Percentiles rank a stretch among this genome's conserved stretches.
Evolutionary conservation across 441 rosid species (phyloP).

Genomic region (Pelargonium cotyledonis): DNA sequence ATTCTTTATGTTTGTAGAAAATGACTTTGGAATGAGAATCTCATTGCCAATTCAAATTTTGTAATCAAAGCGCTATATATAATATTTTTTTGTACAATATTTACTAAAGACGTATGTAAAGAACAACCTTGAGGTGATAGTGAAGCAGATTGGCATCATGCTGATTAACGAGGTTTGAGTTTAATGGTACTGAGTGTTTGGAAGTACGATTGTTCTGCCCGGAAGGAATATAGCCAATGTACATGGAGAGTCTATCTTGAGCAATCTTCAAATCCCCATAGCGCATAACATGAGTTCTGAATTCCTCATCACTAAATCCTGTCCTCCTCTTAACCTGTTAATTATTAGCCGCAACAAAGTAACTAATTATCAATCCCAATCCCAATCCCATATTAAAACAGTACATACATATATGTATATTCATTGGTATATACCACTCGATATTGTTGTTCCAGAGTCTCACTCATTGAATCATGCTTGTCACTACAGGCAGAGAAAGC

Average conservation of each 20-base stretch:
- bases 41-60: too few species aligned
- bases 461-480: too few species aligned
- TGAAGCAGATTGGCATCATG: slow-evolving; percentile 42
- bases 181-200: not conserved
- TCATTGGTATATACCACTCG: too few species aligned
- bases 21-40: too few species aligned
- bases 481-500: too few species aligned
- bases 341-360: too few species aligned
- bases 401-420: too few species aligned
- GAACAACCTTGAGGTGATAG: slow-evolving; percentile 37
- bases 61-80: too few species aligned
- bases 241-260: slow-evolving; percentile 28
- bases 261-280: slow-evolving; percentile 38
- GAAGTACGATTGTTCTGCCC: slow-evolving; percentile 11
- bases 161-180: slow-evolving; percentile 24
- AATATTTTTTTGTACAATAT: not conserved
- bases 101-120: not conserved
- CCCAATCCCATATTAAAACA: too few species aligned
- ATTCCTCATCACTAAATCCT: slow-evolving; percentile 11
- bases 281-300: slow-evolving; percentile 42
- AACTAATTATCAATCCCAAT: too few species aligned
- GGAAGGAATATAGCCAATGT: slow-evolving; percentile 37
- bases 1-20: too few species aligned
- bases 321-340: slow-evolving; percentile 44
- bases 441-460: too few species aligned